Base-by-base conservation (phyloP, 2,329 filamentous ascomycete species). In the Fusarium domesticum region DNA sequence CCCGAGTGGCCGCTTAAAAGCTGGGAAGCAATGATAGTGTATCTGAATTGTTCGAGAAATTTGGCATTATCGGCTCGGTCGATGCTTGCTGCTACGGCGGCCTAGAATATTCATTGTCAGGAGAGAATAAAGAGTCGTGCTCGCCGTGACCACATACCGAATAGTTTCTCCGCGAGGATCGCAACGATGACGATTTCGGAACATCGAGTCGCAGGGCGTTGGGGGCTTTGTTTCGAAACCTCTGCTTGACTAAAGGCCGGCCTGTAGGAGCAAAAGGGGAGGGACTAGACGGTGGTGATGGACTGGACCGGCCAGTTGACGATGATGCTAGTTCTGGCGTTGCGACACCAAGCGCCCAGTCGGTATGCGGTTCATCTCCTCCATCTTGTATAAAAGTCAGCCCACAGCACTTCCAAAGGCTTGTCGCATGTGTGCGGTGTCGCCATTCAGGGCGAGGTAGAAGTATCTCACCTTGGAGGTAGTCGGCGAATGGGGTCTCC, bases 31-130 rank as follows among this genome's bases (percentile, higher is more conserved):
- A 96, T 87, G 53, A 96, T 88, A 17, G 88, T 86, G 69, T 96
- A 96, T 52, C 91, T 87, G 61, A 96, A 96, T 62, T 90, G 87
- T 68, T 96, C 91, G 47, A 96, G 77, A 60, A 96, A 96, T 54
- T 84, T 84, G 56, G 85, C 78, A 63, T 91, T 95, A 58, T 95
- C 90, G 56, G 80, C 82, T 53, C 84, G 78, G 43, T 87, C 84
- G 51, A 95, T 77, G 49, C 81, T 79, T 32, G 84, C 83, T 53
- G 85, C 86, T 45, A 91, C 77, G 8, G 80, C 85, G 58, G 77
- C 78, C 84, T 88, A 60, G 30, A 54, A 10, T 20, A 28, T 16
- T 12, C 15, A 8, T 38, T 16, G 37, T 56, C 34, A 48, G 50
- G 17, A 39, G 42, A 8, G 32, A 42, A 42, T 18, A 17, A 31